Conservation (phyloP, 2,329 filamentous ascomycete genomes). For the Phoma sp. region DNA sequence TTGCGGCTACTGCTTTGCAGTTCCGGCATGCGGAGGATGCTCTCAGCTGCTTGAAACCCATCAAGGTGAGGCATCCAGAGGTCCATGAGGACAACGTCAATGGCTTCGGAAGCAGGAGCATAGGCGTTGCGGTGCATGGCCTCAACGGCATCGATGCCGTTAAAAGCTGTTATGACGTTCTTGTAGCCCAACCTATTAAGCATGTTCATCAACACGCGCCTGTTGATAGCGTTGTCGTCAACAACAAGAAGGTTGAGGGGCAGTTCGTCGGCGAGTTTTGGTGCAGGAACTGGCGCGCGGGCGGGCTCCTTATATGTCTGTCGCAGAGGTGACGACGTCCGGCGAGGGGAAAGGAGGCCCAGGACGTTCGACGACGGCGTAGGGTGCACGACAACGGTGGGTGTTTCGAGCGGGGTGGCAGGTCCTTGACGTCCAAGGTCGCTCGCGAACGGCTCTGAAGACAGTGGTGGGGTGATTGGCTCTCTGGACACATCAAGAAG, state of each 20-base stretch:
- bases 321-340: constrained; percentile 39
- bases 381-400: constrained; percentile 22
- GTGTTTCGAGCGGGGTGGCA: constrained; percentile 10
- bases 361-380: constrained; percentile 13
- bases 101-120: constrained; percentile 42
- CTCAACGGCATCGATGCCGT: constrained; percentile 72
- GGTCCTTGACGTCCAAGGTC: constrained; percentile 21
- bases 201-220: constrained; percentile 71
- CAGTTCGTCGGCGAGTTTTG: constrained; percentile 63
- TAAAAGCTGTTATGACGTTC: constrained; percentile 69
- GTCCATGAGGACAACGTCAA: constrained; percentile 76
- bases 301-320: constrained; percentile 34
- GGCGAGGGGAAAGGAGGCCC: constrained; percentile 39
- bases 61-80: constrained; percentile 80
- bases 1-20: constrained; percentile 40
- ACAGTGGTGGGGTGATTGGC: constrained; percentile 40
- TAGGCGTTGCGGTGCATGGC: constrained; percentile 59
- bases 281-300: constrained; percentile 26
- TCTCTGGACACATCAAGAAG: constrained; percentile 25
- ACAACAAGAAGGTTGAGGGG: constrained; percentile 74
- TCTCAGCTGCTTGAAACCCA: constrained; percentile 72
- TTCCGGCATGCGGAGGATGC: constrained; percentile 63
- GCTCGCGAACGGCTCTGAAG: constrained; percentile 30
- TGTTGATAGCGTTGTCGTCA: constrained; percentile 77
- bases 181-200: constrained; percentile 71